A percentile compares a stretch with the other conserved stretches of the same genome.
Evolutionary conservation across 495 filamentous ascomycete genomes (phyloP).

Genomic region (Polyplosphaeria fusca): DNA sequence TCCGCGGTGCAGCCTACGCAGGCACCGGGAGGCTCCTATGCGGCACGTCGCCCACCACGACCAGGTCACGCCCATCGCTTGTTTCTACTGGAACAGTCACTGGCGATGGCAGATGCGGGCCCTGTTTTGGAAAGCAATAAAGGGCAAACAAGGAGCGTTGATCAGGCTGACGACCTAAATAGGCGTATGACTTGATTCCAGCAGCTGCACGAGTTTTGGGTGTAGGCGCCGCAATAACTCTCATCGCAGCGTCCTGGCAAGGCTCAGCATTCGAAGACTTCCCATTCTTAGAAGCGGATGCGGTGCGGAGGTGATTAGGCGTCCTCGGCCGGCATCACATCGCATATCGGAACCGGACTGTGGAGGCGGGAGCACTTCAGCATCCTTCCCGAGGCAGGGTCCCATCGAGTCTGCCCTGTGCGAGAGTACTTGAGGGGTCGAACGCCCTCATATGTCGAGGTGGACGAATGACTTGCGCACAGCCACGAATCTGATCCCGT

Average conservation of each 20-base stretch:
- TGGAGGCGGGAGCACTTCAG: not conserved
- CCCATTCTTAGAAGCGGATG: not conserved
- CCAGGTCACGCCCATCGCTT: too few relatives aligned
- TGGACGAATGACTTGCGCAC: constrained; percentile 13
- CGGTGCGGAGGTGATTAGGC: not conserved
- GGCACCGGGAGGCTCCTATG: too few relatives aligned
- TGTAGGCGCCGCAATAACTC: too few relatives aligned
- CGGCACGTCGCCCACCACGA: too few relatives aligned
- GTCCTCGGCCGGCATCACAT: not conserved
- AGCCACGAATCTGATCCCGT: constrained; percentile 11
- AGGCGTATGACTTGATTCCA: constrained; percentile 3
- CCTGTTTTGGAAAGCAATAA: too few relatives aligned
- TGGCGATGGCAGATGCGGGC: too few relatives aligned
- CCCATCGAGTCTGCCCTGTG: constrained; percentile 20
- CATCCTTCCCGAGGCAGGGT: not conserved
- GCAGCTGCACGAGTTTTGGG: too few relatives aligned
- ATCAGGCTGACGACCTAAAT: constrained; percentile 12
- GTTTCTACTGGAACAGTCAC: too few relatives aligned
- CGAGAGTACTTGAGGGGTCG: not conserved
- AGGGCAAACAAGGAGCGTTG: not conserved
- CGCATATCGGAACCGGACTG: not conserved
- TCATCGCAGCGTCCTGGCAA: too few relatives aligned
- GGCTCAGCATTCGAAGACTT: too few relatives aligned
- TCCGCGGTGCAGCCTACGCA: constrained; percentile 1
- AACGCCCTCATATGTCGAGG: not conserved